phyloP scores from a whole-genome alignment of 2,329 filamentous ascomycete genomes.

The Colletotrichum navitas region DNA sequence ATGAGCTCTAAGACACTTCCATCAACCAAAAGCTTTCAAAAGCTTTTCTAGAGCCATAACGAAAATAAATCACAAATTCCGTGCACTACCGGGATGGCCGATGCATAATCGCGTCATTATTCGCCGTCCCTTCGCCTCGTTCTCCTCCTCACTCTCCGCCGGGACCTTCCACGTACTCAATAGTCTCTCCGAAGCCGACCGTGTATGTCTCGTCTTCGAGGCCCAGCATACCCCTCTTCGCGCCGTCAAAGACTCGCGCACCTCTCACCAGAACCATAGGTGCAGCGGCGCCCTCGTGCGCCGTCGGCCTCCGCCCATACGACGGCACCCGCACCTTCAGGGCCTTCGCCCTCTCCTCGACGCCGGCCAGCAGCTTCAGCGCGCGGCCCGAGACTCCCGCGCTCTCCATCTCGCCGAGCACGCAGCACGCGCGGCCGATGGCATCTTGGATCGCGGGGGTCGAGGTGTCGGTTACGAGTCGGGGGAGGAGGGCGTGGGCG shows the following conservation, averaged over 20 bases:
- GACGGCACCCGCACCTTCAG: constrained; percentile 11
- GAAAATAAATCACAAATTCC: not conserved
- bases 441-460: not conserved
- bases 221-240: not conserved
- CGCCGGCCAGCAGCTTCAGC: not conserved
- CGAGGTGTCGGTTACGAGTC: not conserved
- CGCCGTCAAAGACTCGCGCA: constrained; percentile 8
- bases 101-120: not conserved
- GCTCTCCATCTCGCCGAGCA: constrained; percentile 16
- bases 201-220: not conserved
- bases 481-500: constrained; percentile 5
- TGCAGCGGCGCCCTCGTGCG: not conserved
- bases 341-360: not conserved
- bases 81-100: not conserved
- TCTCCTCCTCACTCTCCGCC: not conserved
- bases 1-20: not conserved
- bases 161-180: not conserved
- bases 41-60: not conserved
- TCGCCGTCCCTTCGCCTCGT: not conserved
- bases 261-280: constrained; percentile 3
- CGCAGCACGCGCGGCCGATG: constrained; percentile 19
- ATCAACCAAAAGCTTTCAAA: not conserved
- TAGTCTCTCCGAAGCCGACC: constrained; percentile 11
- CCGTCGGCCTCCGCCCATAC: not conserved
- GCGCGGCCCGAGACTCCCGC: constrained; percentile 15